Conservation (phyloP, 2,329 filamentous ascomycete species). For the Hymenoscyphus fraxineus region DNA sequence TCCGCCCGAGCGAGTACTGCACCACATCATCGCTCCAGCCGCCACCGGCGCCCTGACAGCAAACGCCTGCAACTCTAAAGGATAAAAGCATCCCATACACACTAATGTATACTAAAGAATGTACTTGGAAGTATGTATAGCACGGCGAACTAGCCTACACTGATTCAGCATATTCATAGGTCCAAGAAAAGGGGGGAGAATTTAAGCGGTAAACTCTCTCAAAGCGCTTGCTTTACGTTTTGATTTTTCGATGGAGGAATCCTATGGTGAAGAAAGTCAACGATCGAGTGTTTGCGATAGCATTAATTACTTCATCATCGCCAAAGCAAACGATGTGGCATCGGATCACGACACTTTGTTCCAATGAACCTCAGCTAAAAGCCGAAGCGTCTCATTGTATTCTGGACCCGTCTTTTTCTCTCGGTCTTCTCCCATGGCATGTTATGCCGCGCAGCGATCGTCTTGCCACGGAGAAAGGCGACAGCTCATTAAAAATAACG, state of each 20-base stretch:
- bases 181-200: too few relatives aligned
- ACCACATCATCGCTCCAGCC: background rate
- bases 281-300: background rate
- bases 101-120: background rate
- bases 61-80: background rate
- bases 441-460: too few relatives aligned
- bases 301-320: background rate
- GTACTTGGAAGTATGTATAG: too few relatives aligned
- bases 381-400: too few relatives aligned
- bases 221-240: too few relatives aligned
- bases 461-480: too few relatives aligned
- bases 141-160: too few relatives aligned
- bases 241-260: background rate
- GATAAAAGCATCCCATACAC: background rate
- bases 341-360: background rate
- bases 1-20: too few relatives aligned
- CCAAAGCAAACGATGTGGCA: background rate
- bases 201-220: too few relatives aligned
- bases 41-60: background rate
- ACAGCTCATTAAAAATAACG: too few relatives aligned
- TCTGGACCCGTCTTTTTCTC: background rate
- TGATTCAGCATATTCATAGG: too few relatives aligned
- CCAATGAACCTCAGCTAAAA: background rate
- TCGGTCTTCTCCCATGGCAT: background rate
- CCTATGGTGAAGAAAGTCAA: background rate